Percentiles rank a stretch among this genome's conserved stretches.
These are phyloP conservation scores for Fusarium cicatricum DNA, from an alignment of 2,329 filamentous ascomycete genomes.

Conservation along the genomic window DNA sequence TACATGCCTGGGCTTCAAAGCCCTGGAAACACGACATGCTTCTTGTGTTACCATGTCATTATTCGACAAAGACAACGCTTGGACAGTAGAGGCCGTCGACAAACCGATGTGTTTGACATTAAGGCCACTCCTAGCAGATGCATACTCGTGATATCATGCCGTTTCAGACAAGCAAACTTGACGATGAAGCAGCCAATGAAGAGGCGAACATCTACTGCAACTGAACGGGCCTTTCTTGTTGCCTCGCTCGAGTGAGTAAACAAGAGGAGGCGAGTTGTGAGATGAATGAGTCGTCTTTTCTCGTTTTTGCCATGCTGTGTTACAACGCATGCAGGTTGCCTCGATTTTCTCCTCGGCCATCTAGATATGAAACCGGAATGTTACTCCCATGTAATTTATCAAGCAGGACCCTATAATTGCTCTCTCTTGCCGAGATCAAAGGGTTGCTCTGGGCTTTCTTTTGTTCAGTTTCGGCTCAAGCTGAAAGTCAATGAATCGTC, in stretches of 20 bases:
- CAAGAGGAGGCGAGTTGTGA: neutral
- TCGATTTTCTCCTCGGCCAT: slow-evolving; percentile 4
- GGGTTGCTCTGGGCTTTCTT: no score
- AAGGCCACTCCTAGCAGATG: neutral
- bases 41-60: neutral
- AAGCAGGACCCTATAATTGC: neutral
- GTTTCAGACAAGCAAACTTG: slow-evolving; percentile 3
- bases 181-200: neutral
- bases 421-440: neutral
- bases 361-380: slow-evolving; percentile 16
- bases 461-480: no score
- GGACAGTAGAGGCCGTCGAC: neutral
- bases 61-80: no score
- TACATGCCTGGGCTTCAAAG: no score
- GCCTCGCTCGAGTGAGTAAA: neutral
- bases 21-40: neutral
- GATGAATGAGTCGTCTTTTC: neutral
- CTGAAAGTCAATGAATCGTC: no score
- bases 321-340: slow-evolving; percentile 14
- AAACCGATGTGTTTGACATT: neutral
- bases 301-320: neutral
- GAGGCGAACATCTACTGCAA: neutral
- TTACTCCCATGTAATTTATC: slow-evolving; percentile 13
- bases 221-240: neutral
- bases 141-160: slow-evolving; percentile 7